phyloP scores from a whole-genome alignment of 2,329 filamentous ascomycete genomes.

The Talaromyces sp. region DNA sequence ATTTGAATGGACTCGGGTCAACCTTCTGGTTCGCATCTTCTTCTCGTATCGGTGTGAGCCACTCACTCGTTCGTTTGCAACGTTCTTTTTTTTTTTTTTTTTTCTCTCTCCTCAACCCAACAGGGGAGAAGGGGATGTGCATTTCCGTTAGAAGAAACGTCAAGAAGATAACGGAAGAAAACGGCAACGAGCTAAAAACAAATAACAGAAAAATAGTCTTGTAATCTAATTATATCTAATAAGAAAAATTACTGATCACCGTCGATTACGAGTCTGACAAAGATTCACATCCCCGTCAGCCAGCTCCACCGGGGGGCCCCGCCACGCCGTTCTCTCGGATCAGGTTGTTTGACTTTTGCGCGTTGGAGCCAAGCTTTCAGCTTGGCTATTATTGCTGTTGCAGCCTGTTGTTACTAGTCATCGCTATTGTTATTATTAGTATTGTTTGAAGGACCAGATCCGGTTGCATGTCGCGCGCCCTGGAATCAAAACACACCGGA shows the following conservation, averaged over 20 bases:
- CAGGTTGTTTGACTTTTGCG: neutral
- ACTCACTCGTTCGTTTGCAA: neutral
- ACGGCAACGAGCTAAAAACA: too few species aligned
- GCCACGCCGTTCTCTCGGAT: neutral
- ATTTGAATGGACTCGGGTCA: neutral
- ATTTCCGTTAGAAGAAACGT: neutral
- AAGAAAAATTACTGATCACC: neutral
- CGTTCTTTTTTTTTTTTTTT: too few species aligned
- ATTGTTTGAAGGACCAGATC: too few species aligned
- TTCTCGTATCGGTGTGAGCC: neutral
- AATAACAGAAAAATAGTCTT: too few species aligned
- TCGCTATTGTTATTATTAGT: too few species aligned
- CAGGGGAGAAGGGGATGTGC: neutral
- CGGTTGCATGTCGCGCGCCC: too few species aligned
- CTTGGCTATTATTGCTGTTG: neutral
- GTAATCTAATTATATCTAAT: too few species aligned
- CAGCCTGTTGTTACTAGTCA: neutral
- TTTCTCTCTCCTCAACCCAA: neutral
- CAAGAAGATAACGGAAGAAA: too few species aligned
- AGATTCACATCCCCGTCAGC: neutral
- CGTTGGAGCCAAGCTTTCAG: neutral
- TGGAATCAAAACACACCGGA: too few species aligned
- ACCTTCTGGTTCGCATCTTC: neutral
- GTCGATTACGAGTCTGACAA: neutral
- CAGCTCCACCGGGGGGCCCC: neutral